Evolutionary conservation across 352 stramenopile species (phyloP).

Genomic region (Globisporangium barbulae): DNA sequence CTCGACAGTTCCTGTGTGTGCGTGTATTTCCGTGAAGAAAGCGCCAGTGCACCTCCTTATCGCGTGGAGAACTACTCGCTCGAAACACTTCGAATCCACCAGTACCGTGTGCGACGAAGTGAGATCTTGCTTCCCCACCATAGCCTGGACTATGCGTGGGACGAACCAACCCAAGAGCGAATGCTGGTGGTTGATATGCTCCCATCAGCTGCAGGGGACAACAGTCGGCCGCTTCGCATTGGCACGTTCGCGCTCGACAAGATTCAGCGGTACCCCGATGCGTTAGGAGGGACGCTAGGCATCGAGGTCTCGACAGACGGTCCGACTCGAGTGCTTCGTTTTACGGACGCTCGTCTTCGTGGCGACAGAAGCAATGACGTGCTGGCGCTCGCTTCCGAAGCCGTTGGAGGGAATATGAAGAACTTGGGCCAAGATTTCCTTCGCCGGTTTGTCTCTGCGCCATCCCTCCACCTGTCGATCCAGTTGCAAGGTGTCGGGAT

Average conservation of each 20-base stretch:
- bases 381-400: constrained; percentile 1
- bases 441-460: constrained; percentile 43
- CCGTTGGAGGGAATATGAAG: not conserved
- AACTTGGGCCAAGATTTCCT: constrained; percentile 25
- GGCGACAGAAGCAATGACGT: constrained; percentile 28
- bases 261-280: constrained; percentile 75
- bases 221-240: constrained; percentile 81
- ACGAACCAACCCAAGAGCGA: constrained; percentile 78
- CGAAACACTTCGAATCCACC: constrained; percentile 83
- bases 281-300: constrained; percentile 62
- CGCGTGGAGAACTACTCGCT: constrained; percentile 88
- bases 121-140: constrained; percentile 86
- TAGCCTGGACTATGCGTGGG: constrained; percentile 86
- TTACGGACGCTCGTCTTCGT: constrained; percentile 79
- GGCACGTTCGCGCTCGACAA: constrained; percentile 81
- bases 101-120: constrained; percentile 75
- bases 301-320: constrained; percentile 84
- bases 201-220: constrained; percentile 81
- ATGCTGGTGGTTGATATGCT: constrained; percentile 87
- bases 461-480: constrained; percentile 48
- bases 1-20: constrained; percentile 74
- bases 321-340: constrained; percentile 84
- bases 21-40: constrained; percentile 79
- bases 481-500: constrained; percentile 73
- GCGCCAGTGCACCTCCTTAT: constrained; percentile 73